These are phyloP conservation scores for Neofusicoccum laricinum DNA, from an alignment of 2,329 filamentous ascomycete species.

Conservation along the genomic window DNA sequence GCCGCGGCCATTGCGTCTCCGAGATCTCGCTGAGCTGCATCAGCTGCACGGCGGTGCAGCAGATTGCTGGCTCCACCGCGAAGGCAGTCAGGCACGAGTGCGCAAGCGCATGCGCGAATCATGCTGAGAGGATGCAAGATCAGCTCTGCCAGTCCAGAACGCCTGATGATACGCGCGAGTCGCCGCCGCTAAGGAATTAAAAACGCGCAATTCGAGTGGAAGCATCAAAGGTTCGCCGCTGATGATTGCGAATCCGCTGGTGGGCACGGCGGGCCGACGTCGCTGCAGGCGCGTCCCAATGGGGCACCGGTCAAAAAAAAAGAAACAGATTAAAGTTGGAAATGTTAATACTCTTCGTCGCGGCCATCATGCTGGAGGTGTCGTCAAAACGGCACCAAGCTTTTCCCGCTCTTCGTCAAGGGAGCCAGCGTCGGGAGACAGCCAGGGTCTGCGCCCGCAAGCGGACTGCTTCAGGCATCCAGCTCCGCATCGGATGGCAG, in stretches of 20 bases:
- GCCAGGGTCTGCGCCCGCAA: background rate
- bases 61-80: background rate
- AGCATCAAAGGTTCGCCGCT: background rate
- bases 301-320: background rate
- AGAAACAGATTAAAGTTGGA: constrained; percentile 5
- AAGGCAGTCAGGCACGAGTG: background rate
- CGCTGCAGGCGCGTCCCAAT: no score
- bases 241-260: background rate
- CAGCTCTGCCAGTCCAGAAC: background rate
- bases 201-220: background rate
- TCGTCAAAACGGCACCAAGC: constrained; percentile 7
- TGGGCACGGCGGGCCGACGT: background rate
- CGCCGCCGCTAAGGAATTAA: background rate
- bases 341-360: background rate
- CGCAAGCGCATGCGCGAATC: constrained; percentile 1
- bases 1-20: background rate
- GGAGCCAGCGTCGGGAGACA: background rate
- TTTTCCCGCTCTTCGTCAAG: background rate
- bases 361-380: background rate
- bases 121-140: background rate
- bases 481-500: constrained; percentile 2
- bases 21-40: background rate
- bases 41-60: background rate
- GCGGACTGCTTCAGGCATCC: background rate
- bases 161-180: constrained; percentile 11